Percentiles rank a stretch among this genome's conserved stretches.
These are phyloP conservation scores for Halteria grandinella DNA, from an alignment of 73 alveolate species.

Conservation along the genomic window DNA sequence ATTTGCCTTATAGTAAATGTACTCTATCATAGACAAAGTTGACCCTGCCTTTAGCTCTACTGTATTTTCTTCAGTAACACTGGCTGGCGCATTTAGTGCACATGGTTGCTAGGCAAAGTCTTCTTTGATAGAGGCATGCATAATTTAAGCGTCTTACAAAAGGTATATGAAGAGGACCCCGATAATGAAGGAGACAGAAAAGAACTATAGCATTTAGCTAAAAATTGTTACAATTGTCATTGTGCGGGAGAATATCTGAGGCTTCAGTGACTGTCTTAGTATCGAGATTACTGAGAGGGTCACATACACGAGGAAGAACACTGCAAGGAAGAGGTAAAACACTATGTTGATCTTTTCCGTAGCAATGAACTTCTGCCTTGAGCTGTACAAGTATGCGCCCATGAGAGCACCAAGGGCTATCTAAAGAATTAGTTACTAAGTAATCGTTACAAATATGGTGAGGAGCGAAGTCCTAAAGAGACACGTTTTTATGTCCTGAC, in stretches of 20 bases:
- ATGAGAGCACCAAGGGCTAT: background rate
- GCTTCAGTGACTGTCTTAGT: conserved; percentile 13
- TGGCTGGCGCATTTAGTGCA: no score
- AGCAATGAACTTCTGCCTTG: background rate
- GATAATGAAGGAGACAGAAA: no score
- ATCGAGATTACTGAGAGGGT: conserved; percentile 11
- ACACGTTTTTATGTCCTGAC: conserved; percentile 22
- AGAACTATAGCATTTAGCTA: no score
- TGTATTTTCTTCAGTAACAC: no score
- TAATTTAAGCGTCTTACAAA: no score
- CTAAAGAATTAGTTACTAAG: background rate
- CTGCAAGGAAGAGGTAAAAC: conserved; percentile 1
- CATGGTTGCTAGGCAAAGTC: no score
- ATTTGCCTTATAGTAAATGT: conserved; percentile 5
- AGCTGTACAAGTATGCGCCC: background rate
- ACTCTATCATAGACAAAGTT: conserved; percentile 53
- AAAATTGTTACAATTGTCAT: no score
- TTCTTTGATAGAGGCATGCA: no score
- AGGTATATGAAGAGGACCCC: no score
- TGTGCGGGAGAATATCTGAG: no score
- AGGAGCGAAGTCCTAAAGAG: conserved; percentile 30
- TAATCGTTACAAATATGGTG: conserved; percentile 3
- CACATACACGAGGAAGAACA: background rate
- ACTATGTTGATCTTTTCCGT: conserved; percentile 11
- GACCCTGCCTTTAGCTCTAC: no score